A percentile compares a stretch with the other conserved stretches of the same genome.
These are phyloP conservation scores for Lichtheimia corymbifera DNA, from an alignment of 371 early-diverging fungal genomes.

Conservation along the genomic window DNA sequence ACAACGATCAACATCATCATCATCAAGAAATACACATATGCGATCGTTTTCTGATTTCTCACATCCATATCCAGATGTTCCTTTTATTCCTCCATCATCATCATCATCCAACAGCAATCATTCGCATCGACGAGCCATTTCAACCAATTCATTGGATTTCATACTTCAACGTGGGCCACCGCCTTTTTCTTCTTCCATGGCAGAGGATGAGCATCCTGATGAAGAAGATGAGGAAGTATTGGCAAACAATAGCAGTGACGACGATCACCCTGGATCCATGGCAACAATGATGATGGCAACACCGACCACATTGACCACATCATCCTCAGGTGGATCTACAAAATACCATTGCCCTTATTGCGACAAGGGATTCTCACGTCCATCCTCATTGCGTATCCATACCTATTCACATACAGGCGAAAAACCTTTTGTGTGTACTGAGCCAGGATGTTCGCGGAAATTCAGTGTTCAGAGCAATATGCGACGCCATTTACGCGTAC, in stretches of 20 bases:
- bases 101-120: background rate
- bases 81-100: slow-evolving; percentile 4
- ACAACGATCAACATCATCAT: background rate
- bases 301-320: background rate
- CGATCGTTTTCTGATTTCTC: slow-evolving; percentile 49
- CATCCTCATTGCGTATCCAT: slow-evolving; percentile 59
- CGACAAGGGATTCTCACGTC: slow-evolving; percentile 56
- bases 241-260: background rate
- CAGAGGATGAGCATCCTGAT: too few species aligned
- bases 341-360: slow-evolving; percentile 66
- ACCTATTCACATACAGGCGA: slow-evolving; percentile 68
- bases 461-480: slow-evolving; percentile 66
- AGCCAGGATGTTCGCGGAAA: slow-evolving; percentile 50
- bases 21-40: slow-evolving; percentile 29
- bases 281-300: too few species aligned
- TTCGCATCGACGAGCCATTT: slow-evolving; percentile 43
- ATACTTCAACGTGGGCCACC: slow-evolving; percentile 25
- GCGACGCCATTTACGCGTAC: slow-evolving; percentile 52
- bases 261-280: background rate
- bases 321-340: slow-evolving; percentile 18
- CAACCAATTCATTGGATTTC: slow-evolving; percentile 38
- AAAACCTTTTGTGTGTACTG: slow-evolving; percentile 57
- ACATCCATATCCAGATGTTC: slow-evolving; percentile 29
- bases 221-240: too few species aligned
- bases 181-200: background rate